Conservation (phyloP, 352 stramenopile species). For the Phytophthora multivora region DNA sequence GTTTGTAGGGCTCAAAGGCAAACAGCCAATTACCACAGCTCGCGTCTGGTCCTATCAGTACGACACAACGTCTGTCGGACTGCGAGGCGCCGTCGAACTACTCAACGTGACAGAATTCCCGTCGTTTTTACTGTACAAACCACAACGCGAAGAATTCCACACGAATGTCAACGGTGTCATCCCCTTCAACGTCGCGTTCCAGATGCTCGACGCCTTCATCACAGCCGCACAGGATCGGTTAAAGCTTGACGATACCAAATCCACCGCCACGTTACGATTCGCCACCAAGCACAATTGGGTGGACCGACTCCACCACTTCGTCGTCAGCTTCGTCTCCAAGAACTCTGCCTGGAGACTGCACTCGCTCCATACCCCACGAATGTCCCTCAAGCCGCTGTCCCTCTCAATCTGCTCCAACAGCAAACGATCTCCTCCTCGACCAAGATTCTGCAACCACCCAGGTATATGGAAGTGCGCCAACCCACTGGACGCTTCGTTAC, state of each 20-base stretch:
- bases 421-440: constrained; percentile 8
- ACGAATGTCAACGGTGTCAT: constrained; percentile 10
- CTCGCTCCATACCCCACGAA: constrained; percentile 25
- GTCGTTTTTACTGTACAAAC: constrained; percentile 34
- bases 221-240: not conserved
- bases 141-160: not conserved
- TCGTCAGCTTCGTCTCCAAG: constrained; percentile 19
- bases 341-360: constrained; percentile 31
- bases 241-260: not conserved
- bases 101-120: constrained; percentile 41
- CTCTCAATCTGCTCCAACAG: constrained; percentile 9
- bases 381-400: not conserved
- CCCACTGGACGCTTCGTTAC: constrained; percentile 12
- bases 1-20: constrained; percentile 27
- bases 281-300: constrained; percentile 45
- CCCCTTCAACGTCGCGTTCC: constrained; percentile 27
- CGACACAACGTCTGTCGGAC: constrained; percentile 40
- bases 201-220: constrained; percentile 44
- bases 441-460: constrained; percentile 33
- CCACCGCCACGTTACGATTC: constrained; percentile 15
- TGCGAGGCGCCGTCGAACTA: constrained; percentile 28
- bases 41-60: constrained; percentile 45
- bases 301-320: constrained; percentile 44
- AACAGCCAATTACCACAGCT: constrained; percentile 7
- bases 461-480: constrained; percentile 38